These are phyloP conservation scores for Parietichytrium sp. DNA, from an alignment of 108 stramenopile genomes.

Conservation along the genomic window DNA sequence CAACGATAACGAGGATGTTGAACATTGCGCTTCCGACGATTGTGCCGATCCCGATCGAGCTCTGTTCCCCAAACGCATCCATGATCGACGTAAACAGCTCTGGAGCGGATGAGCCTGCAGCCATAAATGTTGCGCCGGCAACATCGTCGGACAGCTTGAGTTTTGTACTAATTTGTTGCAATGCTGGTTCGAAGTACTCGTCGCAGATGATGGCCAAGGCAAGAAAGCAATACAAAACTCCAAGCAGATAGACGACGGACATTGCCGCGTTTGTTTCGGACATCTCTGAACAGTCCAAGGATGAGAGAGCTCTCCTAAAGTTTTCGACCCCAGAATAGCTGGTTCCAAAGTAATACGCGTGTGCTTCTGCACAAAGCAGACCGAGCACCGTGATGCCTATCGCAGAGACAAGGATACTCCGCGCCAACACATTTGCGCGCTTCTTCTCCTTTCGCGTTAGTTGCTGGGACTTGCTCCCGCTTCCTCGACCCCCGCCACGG, in stretches of 20 bases:
- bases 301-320: no score
- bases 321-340: no score
- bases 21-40: slow-evolving; percentile 68
- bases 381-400: no score
- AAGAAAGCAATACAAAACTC: slow-evolving; percentile 47
- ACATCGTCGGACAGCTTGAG: slow-evolving; percentile 31
- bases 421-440: no score
- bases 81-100: slow-evolving; percentile 58
- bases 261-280: no score
- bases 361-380: no score
- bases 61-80: slow-evolving; percentile 47
- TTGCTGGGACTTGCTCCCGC: no score
- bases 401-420: no score
- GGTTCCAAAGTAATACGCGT: no score
- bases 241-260: slow-evolving; percentile 36
- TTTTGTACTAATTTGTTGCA: slow-evolving; percentile 42
- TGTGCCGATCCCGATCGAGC: slow-evolving; percentile 62
- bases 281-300: no score
- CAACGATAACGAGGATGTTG: slow-evolving; percentile 70
- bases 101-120: slow-evolving; percentile 55
- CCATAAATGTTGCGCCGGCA: slow-evolving; percentile 60
- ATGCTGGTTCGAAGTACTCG: slow-evolving; percentile 51
- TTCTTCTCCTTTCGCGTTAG: no score
- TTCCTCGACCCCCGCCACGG: no score
- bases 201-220: slow-evolving; percentile 50